phyloP scores from a whole-genome alignment of 225 moss, liverwort and hornwort species.

The Bryoerythrophyllum caledonicum region DNA sequence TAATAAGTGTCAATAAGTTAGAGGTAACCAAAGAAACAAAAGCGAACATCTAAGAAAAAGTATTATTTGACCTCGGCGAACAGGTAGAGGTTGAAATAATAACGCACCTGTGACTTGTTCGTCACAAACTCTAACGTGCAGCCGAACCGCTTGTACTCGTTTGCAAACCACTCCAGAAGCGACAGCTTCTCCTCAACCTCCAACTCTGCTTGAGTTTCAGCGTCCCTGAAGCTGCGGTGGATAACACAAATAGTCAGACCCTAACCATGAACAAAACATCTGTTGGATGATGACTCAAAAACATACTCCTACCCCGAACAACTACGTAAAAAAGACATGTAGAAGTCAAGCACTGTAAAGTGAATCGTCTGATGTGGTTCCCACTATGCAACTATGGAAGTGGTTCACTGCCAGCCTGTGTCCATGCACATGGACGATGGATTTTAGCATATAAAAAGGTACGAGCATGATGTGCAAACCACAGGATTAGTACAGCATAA shows the following conservation, averaged over 20 bases:
- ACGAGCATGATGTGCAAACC: not conserved
- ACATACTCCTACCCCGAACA: not conserved
- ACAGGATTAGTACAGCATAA: not conserved
- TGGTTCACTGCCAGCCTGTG: not conserved
- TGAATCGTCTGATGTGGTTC: not conserved
- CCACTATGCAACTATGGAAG: not conserved
- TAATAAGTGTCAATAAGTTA: not conserved
- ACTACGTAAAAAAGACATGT: not conserved
- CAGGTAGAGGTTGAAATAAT: not conserved
- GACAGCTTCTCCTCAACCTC: constrained; percentile 84
- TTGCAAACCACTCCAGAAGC: constrained; percentile 93
- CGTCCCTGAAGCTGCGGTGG: constrained; percentile 66
- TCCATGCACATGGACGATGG: not conserved
- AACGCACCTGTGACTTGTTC: constrained; percentile 73
- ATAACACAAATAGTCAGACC: constrained; percentile 13
- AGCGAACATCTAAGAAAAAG: too few species aligned
- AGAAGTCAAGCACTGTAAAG: not conserved
- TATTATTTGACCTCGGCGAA: too few species aligned
- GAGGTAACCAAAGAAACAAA: not conserved
- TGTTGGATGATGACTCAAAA: not conserved
- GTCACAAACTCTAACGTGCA: constrained; percentile 94
- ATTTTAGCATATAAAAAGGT: not conserved
- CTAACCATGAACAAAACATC: not conserved
- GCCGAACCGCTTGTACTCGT: constrained; percentile 91
- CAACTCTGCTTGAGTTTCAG: constrained; percentile 80